Base-by-base conservation (phyloP, 768 basidiomycete genomes). In the Pleurotus salmoneostramineus region DNA sequence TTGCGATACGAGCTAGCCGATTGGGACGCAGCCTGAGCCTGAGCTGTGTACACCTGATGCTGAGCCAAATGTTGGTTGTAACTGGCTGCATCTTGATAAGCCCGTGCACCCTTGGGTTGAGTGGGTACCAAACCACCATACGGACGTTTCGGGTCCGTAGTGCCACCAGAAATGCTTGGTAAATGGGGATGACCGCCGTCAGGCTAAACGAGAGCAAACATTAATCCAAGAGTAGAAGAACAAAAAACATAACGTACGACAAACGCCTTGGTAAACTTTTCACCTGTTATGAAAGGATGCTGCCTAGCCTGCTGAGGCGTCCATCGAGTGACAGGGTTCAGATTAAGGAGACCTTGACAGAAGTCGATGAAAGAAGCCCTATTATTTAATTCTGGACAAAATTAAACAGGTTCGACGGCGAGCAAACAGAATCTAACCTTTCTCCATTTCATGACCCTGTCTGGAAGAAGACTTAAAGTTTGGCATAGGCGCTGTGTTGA, bases 211-310 rank as follows among this genome's bases (percentile, higher is more conserved):
- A 17, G 14, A 50, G 31, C 45, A 54, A 21, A 49, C 58, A 55
- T 43, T 54, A 47, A 47, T 50, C 6, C 42, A 37, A 56, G 45
- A 49, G 21, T 27, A 32, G 15, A 65, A 55, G 58, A 61, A 55
- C 45, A 54, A 60, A 15, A 27, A 43, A 37, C 44, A 7, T 14
- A 48, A 75, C 87, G 68, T 73, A 91, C 92, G 68, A 84, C 81
- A 72, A 89, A 94, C 5, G 92, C 88, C 66, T 91, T 92, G 5
- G 85, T 87, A 68, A 89, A 97, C 68, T 95, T 95, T 73, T 98
- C 97, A 52, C 96, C 96, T 4, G 95, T 97, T 64, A 99, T 97
- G 74, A 98, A 99, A 2, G 97, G 97, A 71, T 99, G 97, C 66
- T 91, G 75, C 50, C 89, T 81, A 40, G 97, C 97, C 72, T 99